Base-by-base conservation (phyloP, 2,329 filamentous ascomycete species). In the Aspergillus sp. region DNA sequence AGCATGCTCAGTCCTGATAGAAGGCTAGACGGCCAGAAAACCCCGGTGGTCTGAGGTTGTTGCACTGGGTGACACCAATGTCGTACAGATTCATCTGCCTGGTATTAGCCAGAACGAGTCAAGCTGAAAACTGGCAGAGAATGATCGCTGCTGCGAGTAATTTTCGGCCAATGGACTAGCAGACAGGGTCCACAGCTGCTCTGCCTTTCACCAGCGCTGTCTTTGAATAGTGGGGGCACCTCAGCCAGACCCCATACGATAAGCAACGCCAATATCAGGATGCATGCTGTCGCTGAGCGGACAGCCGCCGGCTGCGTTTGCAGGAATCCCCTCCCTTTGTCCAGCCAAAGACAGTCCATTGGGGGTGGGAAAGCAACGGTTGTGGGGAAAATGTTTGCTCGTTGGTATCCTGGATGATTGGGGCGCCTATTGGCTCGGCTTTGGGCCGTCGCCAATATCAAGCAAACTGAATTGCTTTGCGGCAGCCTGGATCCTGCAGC, bases 21-120 rank as follows among this genome's bases (percentile, higher is more conserved):
- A 24, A 32, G 63, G 62, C 65, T 56, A 69, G 64, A 67, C 54
- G 61, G 65, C 46, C 63, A 61, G 55, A 63, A 62, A 63, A 56
- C 56, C 67, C 66, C 63, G 67, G 69, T 65, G 61, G 69, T 71
- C 65, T 47, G 67, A 72, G 65, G 57, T 63, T 65, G 73, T 75
- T 70, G 67, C 73, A 76, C 74, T 70, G 68, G 65, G 73, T 74
- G 26, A 29, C 26, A 29, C 26, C 7, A 75, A 75, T 74, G 73
- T 75, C 70, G 68, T 70, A 76, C 71, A 56, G 62, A 56, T 52
- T 64, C 52, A 61, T 64, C 63, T 69, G 67, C 65, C 65, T 69
- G 66, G 69, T 73, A 65, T 63, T 58, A 39, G 60, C 65, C 65
- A 69, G 63, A 63, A 64, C 58, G 58, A 70, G 62, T 54, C 56